These are phyloP conservation scores for Globisporangium paddicum DNA, from an alignment of 352 stramenopile genomes.

Conservation along the genomic window DNA sequence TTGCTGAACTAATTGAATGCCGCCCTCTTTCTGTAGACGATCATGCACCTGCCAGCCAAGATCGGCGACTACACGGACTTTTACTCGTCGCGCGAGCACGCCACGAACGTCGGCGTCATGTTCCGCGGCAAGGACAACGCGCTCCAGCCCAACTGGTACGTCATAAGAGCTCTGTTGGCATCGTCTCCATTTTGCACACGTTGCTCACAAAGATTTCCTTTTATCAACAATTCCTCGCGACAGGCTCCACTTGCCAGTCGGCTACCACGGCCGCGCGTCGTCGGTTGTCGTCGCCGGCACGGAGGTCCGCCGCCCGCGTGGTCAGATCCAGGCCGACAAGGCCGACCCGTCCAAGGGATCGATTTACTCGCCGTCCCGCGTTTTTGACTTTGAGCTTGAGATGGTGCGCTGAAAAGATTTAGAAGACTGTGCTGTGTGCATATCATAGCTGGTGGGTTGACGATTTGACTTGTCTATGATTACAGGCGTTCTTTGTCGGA, in stretches of 20 bases:
- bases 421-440: background rate
- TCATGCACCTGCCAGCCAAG: slow-evolving; percentile 90
- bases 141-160: slow-evolving; percentile 94
- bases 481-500: slow-evolving; percentile 91
- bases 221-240: no score
- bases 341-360: slow-evolving; percentile 91
- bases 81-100: slow-evolving; percentile 95
- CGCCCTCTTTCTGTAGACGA: slow-evolving; percentile 18
- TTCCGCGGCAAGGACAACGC: slow-evolving; percentile 94
- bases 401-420: slow-evolving; percentile 40
- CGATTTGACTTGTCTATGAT: background rate
- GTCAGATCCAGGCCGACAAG: slow-evolving; percentile 91
- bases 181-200: background rate
- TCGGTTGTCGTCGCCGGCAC: slow-evolving; percentile 89
- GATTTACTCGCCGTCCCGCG: slow-evolving; percentile 81
- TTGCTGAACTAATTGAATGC: background rate
- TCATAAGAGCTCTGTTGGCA: background rate
- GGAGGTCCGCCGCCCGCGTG: slow-evolving; percentile 77
- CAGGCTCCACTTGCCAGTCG: slow-evolving; percentile 94
- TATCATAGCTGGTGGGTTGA: background rate
- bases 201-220: no score
- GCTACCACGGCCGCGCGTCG: slow-evolving; percentile 95
- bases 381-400: slow-evolving; percentile 97
- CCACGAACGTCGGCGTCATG: slow-evolving; percentile 94
- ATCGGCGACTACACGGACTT: slow-evolving; percentile 99